Evolutionary conservation across 768 basidiomycete genomes (phyloP).

Genomic region (Mycena venus): DNA sequence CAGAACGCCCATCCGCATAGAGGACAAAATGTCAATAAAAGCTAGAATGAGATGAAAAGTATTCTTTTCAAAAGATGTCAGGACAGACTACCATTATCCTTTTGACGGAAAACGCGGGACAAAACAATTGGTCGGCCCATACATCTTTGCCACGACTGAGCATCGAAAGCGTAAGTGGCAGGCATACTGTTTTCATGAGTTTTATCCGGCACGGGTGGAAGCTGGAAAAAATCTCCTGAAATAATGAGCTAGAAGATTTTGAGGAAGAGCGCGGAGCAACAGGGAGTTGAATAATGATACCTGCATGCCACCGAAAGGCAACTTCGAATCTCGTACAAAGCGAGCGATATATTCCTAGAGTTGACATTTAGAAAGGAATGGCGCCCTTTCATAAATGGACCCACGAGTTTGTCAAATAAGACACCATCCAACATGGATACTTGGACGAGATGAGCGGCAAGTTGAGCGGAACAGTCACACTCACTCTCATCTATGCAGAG

Average conservation of each 20-base stretch:
- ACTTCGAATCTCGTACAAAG: slow-evolving; percentile 52
- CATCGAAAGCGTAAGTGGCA: slow-evolving; percentile 76
- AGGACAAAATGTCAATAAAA: slow-evolving; percentile 88
- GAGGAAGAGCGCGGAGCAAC: neutral
- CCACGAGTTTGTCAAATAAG: slow-evolving; percentile 74
- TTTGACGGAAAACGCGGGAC: slow-evolving; percentile 81
- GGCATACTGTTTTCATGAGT: slow-evolving; percentile 54
- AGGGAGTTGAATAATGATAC: slow-evolving; percentile 41
- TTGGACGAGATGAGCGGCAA: slow-evolving; percentile 21
- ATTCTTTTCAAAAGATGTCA: neutral
- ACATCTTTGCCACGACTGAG: slow-evolving; percentile 68
- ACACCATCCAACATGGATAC: slow-evolving; percentile 85
- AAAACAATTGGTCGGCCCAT: slow-evolving; percentile 62
- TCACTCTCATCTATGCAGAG: slow-evolving; percentile 83
- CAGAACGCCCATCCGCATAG: slow-evolving; percentile 85
- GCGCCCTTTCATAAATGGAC: neutral
- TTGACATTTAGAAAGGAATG: neutral
- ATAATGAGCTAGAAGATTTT: slow-evolving; percentile 67
- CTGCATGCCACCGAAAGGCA: slow-evolving; percentile 81
- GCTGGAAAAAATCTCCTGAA: slow-evolving; percentile 86
- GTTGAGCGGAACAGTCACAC: slow-evolving; percentile 3
- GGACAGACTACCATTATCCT: slow-evolving; percentile 61
- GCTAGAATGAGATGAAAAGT: slow-evolving; percentile 52
- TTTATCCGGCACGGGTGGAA: slow-evolving; percentile 76
- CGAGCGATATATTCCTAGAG: slow-evolving; percentile 55